Conservation (phyloP, 176 grass and related monocot genomes). For the Otatea glauca region DNA sequence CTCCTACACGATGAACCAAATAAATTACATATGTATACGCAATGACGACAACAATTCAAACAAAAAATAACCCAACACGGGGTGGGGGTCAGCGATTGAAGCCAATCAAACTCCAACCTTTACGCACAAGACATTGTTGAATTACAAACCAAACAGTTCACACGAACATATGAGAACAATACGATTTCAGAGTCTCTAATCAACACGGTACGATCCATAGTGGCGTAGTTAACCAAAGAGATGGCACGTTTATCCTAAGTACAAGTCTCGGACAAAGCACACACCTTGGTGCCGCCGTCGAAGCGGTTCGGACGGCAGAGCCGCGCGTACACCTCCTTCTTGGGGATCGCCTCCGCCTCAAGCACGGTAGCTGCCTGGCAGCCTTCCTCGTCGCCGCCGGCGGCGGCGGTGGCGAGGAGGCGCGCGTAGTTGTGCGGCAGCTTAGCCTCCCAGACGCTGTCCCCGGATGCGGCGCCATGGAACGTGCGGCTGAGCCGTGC, state of each 20-base stretch:
- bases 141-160: background rate
- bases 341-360: constrained; percentile 50
- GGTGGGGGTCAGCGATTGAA: background rate
- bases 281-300: constrained; percentile 74
- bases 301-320: constrained; percentile 72
- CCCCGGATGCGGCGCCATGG: constrained; percentile 67
- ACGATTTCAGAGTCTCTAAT: background rate
- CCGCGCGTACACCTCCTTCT: constrained; percentile 81
- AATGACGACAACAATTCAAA: background rate
- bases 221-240: background rate
- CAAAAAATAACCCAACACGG: background rate
- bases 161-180: background rate
- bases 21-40: constrained; percentile 27
- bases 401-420: constrained; percentile 52
- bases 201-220: constrained; percentile 1
- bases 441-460: constrained; percentile 87
- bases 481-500: constrained; percentile 76
- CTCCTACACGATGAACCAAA: constrained; percentile 54
- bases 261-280: background rate
- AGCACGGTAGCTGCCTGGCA: background rate
- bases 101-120: background rate
- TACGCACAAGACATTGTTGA: background rate
- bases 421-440: constrained; percentile 78
- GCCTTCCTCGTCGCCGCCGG: constrained; percentile 8
- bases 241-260: background rate